Percentiles rank a stretch among this genome's conserved stretches.
Evolutionary conservation across 257 asterid genomes (phyloP).

Genomic region (Gynochthodes officinalis): DNA sequence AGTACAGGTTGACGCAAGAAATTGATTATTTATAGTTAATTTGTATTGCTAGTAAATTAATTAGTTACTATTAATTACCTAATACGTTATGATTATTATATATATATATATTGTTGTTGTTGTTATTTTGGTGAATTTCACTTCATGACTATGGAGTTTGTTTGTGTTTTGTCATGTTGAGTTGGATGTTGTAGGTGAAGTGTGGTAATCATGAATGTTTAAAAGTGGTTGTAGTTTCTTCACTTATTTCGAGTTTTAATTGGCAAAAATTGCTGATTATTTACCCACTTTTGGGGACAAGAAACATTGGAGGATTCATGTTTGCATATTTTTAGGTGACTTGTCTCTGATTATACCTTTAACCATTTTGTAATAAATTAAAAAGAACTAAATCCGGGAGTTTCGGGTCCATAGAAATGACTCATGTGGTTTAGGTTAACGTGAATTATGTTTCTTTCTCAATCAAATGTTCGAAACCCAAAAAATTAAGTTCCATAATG

Average conservation of each 20-base stretch:
- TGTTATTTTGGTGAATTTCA: too few relatives aligned
- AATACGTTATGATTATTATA: too few relatives aligned
- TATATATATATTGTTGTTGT: too few relatives aligned
- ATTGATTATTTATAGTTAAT: too few relatives aligned
- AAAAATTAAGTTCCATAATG: too few relatives aligned
- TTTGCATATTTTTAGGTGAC: constrained; percentile 19
- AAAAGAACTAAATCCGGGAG: background rate
- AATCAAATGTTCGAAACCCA: background rate
- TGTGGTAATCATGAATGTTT: constrained; percentile 8
- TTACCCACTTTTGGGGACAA: constrained; percentile 16
- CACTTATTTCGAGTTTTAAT: constrained; percentile 13
- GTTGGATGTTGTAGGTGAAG: background rate
- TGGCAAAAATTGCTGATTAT: background rate
- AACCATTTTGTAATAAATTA: background rate
- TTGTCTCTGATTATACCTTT: constrained; percentile 6
- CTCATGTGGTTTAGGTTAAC: background rate
- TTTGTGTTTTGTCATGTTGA: background rate
- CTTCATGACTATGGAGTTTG: background rate
- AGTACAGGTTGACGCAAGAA: too few relatives aligned
- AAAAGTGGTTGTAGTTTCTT: background rate
- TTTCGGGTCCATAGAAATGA: constrained; percentile 5
- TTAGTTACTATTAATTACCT: too few relatives aligned
- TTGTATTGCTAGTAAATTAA: too few relatives aligned
- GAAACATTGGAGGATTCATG: constrained; percentile 11
- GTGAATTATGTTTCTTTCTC: background rate